A percentile compares a stretch with the other conserved stretches of the same genome.
phyloP scores from a whole-genome alignment of 176 grass and related monocot genomes.

The Secale cereale region DNA sequence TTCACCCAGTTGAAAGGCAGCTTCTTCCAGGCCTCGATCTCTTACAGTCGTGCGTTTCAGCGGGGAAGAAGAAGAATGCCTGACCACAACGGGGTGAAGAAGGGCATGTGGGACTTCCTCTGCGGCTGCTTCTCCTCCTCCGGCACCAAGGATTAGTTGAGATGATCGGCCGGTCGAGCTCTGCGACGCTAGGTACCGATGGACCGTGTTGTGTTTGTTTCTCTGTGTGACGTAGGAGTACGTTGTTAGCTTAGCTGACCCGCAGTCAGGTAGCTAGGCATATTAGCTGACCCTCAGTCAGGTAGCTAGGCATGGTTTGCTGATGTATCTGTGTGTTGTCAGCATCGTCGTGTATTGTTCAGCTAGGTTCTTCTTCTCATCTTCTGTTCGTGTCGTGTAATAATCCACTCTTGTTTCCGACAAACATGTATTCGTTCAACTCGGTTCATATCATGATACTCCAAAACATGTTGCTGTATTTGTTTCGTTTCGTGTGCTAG shows the following conservation, averaged over 20 bases:
- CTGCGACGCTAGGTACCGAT: background rate
- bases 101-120: background rate
- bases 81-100: constrained; percentile 30
- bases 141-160: background rate
- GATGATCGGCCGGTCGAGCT: background rate
- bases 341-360: no score
- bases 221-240: background rate
- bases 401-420: background rate
- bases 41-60: no score
- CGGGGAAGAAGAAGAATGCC: background rate
- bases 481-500: no score
- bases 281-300: no score
- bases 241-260: no score
- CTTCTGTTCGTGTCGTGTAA: background rate
- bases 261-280: no score
- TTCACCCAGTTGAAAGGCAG: no score
- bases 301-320: background rate
- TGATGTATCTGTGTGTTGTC: background rate
- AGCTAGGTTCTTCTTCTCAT: no score
- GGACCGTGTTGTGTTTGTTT: background rate
- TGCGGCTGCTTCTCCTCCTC: constrained; percentile 19
- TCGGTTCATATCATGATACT: background rate
- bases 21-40: no score
- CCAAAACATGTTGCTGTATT: no score
- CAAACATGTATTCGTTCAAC: background rate